Conservation (phyloP, 768 basidiomycete species). For the Lactifluus echinatus region DNA sequence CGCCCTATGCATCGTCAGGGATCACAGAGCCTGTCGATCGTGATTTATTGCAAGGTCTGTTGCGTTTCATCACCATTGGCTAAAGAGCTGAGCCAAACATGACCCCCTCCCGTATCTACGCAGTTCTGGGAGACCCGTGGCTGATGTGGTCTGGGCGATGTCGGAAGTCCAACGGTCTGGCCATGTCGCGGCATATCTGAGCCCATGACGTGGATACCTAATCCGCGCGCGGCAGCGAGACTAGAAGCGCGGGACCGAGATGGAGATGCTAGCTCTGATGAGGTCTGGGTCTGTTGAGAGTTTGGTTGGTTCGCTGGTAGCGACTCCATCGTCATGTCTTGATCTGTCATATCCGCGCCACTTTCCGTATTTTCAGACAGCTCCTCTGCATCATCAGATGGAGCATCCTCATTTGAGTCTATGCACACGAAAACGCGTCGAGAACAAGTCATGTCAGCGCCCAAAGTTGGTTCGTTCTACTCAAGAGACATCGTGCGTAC, state of each 20-base stretch:
- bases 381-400: slow-evolving; percentile 64
- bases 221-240: slow-evolving; percentile 18
- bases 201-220: slow-evolving; percentile 17
- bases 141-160: slow-evolving; percentile 26
- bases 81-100: background rate
- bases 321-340: slow-evolving; percentile 32
- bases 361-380: slow-evolving; percentile 63
- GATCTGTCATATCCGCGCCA: slow-evolving; percentile 61
- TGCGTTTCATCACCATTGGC: slow-evolving; percentile 3
- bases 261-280: slow-evolving; percentile 24
- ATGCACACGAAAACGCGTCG: slow-evolving; percentile 27
- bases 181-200: slow-evolving; percentile 23
- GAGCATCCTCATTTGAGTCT: slow-evolving; percentile 44
- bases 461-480: background rate
- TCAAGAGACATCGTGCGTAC: slow-evolving; percentile 38
- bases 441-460: slow-evolving; percentile 22
- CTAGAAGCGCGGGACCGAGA: slow-evolving; percentile 13
- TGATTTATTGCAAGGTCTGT: background rate
- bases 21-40: slow-evolving; percentile 1
- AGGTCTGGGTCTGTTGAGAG: slow-evolving; percentile 29
- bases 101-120: background rate
- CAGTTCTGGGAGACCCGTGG: slow-evolving; percentile 15
- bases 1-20: slow-evolving; percentile 4
- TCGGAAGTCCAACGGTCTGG: slow-evolving; percentile 19
- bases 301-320: slow-evolving; percentile 20